Conservation (phyloP, 805 yeast genomes). For the Dipodascopsis tothii region DNA sequence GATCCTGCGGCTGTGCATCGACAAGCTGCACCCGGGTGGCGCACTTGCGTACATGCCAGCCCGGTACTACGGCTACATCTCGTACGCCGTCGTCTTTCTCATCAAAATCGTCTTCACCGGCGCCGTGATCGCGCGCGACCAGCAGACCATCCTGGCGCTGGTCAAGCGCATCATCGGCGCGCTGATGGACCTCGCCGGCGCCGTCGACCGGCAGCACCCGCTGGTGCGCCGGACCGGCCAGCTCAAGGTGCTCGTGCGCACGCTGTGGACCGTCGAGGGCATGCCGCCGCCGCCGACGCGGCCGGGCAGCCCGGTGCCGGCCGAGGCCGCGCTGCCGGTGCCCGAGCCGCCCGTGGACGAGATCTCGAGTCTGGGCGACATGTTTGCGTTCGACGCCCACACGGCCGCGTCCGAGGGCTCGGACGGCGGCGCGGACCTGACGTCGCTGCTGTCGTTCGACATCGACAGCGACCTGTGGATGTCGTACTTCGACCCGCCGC, state of each 20-base stretch:
- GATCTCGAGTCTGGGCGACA: neutral
- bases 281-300: neutral
- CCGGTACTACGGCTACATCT: conserved; percentile 22
- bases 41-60: conserved; percentile 23
- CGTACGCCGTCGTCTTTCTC: conserved; percentile 24
- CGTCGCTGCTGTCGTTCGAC: conserved; percentile 16
- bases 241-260: conserved; percentile 12
- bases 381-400: neutral
- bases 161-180: conserved; percentile 9
- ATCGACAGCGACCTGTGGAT: conserved; percentile 20
- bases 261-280: conserved; percentile 14
- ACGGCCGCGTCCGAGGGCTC: conserved; percentile 3
- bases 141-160: conserved; percentile 9
- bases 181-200: conserved; percentile 8
- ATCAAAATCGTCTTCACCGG: conserved; percentile 25
- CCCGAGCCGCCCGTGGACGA: neutral
- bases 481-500: conserved; percentile 9
- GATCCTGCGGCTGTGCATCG: conserved; percentile 18
- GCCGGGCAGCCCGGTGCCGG: neutral
- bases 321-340: neutral
- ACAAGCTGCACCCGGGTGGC: conserved; percentile 20
- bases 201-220: conserved; percentile 14
- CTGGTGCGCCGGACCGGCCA: conserved; percentile 14
- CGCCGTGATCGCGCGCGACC: conserved; percentile 18
- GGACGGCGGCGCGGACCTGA: conserved; percentile 10